Percentiles rank a stretch among this genome's conserved stretches.
Conservation (phyloP, 108 stramenopile species). For the Cyclostephanos tholiformis region DNA sequence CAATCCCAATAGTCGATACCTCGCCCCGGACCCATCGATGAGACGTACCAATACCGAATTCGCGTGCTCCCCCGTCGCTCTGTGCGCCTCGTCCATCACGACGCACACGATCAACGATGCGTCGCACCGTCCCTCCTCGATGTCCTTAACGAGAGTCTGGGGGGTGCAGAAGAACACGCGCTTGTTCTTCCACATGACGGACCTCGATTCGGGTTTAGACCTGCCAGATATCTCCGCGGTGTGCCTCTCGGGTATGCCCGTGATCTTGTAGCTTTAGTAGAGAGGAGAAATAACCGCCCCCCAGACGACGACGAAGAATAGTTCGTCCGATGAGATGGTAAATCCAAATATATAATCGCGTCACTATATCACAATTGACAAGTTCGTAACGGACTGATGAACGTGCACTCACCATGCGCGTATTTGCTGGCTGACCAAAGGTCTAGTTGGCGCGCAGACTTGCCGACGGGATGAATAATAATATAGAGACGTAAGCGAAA, state of each 20-base stretch:
- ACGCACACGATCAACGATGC: slow-evolving; percentile 77
- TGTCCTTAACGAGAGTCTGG: slow-evolving; percentile 93
- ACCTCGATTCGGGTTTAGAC: slow-evolving; percentile 45
- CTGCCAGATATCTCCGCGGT: slow-evolving; percentile 86
- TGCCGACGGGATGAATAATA: neutral
- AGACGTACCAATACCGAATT: slow-evolving; percentile 64
- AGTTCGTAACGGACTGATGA: neutral
- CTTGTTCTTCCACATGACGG: slow-evolving; percentile 62
- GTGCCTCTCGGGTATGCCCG: slow-evolving; percentile 73
- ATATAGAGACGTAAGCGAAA: no score
- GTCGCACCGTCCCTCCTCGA: slow-evolving; percentile 59
- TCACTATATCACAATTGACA: neutral
- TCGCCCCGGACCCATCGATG: slow-evolving; percentile 53
- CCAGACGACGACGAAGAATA: no score
- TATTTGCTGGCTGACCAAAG: slow-evolving; percentile 96
- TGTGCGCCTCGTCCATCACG: slow-evolving; percentile 98
- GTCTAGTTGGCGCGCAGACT: slow-evolving; percentile 92
- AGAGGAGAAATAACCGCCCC: no score
- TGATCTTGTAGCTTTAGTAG: slow-evolving; percentile 25
- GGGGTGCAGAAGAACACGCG: slow-evolving; percentile 98
- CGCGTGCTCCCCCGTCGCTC: slow-evolving; percentile 92
- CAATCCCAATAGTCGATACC: slow-evolving; percentile 84
- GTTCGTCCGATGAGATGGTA: no score
- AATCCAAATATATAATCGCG: no score
- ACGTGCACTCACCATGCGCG: slow-evolving; percentile 70